A percentile compares a stretch with the other conserved stretches of the same genome.
phyloP scores from a whole-genome alignment of 768 basidiomycete genomes.

The Suillus alpinus region DNA sequence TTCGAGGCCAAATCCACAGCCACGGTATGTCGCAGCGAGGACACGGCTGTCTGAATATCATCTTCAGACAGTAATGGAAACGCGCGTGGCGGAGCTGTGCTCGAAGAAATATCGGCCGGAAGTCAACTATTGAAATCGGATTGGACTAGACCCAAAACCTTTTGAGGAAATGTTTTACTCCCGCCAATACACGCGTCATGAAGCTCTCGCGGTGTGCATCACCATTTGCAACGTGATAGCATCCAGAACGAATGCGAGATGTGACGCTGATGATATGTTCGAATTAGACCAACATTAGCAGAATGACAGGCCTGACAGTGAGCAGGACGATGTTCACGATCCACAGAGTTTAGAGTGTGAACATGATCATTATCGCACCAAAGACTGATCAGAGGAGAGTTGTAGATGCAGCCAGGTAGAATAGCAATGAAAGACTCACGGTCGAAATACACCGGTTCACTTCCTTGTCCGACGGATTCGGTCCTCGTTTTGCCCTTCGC shows the following conservation, averaged over 20 bases:
- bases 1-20: too few relatives aligned
- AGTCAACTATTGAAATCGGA: too few relatives aligned
- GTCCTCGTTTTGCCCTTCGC: constrained; percentile 12
- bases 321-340: constrained; percentile 59
- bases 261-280: constrained; percentile 24
- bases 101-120: too few relatives aligned
- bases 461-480: constrained; percentile 17
- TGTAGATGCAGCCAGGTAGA: neutral
- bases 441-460: constrained; percentile 66
- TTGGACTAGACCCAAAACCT: constrained; percentile 49
- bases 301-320: constrained; percentile 59
- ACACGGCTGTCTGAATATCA: too few relatives aligned
- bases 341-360: constrained; percentile 50
- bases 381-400: constrained; percentile 46
- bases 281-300: constrained; percentile 43
- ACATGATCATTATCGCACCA: constrained; percentile 49
- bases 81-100: too few relatives aligned
- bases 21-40: too few relatives aligned
- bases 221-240: constrained; percentile 4
- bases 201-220: constrained; percentile 7
- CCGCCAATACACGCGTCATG: constrained; percentile 19
- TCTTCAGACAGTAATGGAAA: too few relatives aligned
- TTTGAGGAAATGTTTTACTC: constrained; percentile 25
- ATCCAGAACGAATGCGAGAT: constrained; percentile 14
- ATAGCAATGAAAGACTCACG: constrained; percentile 38